These are phyloP conservation scores for Paraleonurus japonicus DNA, from an alignment of 257 asterid genomes.

Conservation along the genomic window DNA sequence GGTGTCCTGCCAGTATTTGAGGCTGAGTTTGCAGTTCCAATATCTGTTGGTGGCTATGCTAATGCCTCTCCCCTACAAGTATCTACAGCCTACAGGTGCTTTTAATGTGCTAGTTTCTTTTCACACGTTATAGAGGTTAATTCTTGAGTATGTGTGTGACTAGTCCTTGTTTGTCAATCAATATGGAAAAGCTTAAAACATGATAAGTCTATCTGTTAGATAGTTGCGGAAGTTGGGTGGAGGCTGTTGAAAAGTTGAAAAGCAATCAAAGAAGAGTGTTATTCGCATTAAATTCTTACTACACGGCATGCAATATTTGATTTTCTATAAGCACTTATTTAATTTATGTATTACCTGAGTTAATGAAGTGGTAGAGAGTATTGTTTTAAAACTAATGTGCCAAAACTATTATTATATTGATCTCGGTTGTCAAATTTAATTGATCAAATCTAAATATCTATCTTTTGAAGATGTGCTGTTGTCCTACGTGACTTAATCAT, in stretches of 20 bases:
- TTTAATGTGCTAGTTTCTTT: constrained; percentile 14
- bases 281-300: constrained; percentile 4
- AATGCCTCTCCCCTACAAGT: constrained; percentile 97
- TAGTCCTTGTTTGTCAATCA: constrained; percentile 14
- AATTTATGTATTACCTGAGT: neutral
- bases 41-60: constrained; percentile 97
- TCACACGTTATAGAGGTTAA: neutral
- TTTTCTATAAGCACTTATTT: neutral
- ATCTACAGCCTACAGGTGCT: constrained; percentile 95
- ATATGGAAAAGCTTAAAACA: constrained; percentile 11
- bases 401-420: neutral
- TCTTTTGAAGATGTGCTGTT: constrained; percentile 80
- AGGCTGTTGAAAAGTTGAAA: neutral
- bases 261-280: neutral
- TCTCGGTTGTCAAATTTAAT: constrained; percentile 6
- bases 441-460: constrained; percentile 20
- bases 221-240: constrained; percentile 6
- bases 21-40: constrained; percentile 98
- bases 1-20: constrained; percentile 97
- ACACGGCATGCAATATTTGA: constrained; percentile 8
- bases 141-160: constrained; percentile 9
- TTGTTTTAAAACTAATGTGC: constrained; percentile 8
- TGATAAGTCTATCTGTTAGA: neutral
- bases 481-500: constrained; percentile 94
- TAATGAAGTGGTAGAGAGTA: neutral